Conservation (phyloP, 495 filamentous ascomycete species). For the Rhypophila decipiens region DNA sequence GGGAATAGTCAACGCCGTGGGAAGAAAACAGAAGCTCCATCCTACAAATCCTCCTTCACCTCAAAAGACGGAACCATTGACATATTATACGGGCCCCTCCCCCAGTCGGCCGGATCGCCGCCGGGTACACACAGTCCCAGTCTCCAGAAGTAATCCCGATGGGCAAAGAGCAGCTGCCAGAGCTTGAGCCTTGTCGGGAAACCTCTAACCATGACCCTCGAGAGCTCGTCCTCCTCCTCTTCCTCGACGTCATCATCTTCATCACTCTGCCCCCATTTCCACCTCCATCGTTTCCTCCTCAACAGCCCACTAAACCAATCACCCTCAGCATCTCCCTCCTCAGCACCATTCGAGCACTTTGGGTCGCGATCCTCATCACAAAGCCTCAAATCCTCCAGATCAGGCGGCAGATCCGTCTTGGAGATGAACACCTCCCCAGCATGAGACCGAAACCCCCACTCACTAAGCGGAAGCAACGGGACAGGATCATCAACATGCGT, state of each 20-base stretch:
- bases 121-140: constrained; percentile 85
- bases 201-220: constrained; percentile 8
- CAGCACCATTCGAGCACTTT: constrained; percentile 59
- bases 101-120: constrained; percentile 66
- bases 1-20: too few species aligned
- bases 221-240: constrained; percentile 12
- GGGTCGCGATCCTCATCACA: constrained; percentile 69
- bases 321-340: constrained; percentile 22
- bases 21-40: background rate
- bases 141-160: constrained; percentile 95
- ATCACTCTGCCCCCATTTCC: background rate
- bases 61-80: background rate
- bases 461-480: constrained; percentile 72
- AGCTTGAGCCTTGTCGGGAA: constrained; percentile 63
- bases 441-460: constrained; percentile 86
- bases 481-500: constrained; percentile 87
- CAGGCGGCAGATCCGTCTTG: constrained; percentile 60
- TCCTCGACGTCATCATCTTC: constrained; percentile 2
- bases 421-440: constrained; percentile 81
- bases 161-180: constrained; percentile 90
- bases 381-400: constrained; percentile 55
- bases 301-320: constrained; percentile 4
- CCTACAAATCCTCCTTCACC: too few species aligned
- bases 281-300: too few species aligned
- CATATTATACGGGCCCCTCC: constrained; percentile 38